phyloP scores from a whole-genome alignment of 2,329 filamentous ascomycete species.

The Lachnellula arida region DNA sequence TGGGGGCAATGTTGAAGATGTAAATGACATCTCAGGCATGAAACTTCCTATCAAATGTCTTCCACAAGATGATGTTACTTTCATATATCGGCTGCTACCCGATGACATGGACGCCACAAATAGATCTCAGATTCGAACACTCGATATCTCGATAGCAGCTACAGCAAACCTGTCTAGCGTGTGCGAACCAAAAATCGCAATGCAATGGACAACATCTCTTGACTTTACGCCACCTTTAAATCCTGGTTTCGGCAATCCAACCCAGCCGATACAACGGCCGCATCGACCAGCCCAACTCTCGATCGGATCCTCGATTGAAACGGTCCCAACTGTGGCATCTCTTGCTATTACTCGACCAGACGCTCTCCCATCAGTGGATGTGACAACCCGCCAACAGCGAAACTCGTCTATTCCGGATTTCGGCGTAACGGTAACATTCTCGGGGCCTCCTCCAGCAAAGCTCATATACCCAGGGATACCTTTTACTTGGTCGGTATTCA shows the following conservation, averaged over 20 bases:
- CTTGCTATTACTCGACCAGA: constrained; percentile 56
- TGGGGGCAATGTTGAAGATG: constrained; percentile 54
- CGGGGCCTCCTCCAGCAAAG: constrained; percentile 53
- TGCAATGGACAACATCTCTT: constrained; percentile 64
- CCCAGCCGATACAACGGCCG: constrained; percentile 54
- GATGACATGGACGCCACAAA: constrained; percentile 32
- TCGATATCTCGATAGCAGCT: constrained; percentile 58
- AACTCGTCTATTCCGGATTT: constrained; percentile 51
- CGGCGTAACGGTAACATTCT: constrained; percentile 72
- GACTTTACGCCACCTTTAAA: constrained; percentile 66
- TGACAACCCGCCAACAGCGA: constrained; percentile 39
- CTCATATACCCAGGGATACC: constrained; percentile 58
- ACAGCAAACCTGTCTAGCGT: constrained; percentile 50
- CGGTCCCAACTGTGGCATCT: constrained; percentile 50
- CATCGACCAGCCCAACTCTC: constrained; percentile 62
- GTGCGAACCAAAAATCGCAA: constrained; percentile 57
- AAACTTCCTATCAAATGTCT: constrained; percentile 56
- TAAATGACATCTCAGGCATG: constrained; percentile 46
- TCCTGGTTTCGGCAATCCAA: constrained; percentile 54
- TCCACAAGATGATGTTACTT: constrained; percentile 69
- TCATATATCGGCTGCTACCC: constrained; percentile 64
- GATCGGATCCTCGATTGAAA: constrained; percentile 49
- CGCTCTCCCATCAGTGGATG: constrained; percentile 54
- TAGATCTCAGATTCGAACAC: constrained; percentile 46
- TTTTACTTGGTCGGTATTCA: constrained; percentile 69